Conservation (phyloP, 768 basidiomycete genomes). For the Punctularia strigosozonata region DNA sequence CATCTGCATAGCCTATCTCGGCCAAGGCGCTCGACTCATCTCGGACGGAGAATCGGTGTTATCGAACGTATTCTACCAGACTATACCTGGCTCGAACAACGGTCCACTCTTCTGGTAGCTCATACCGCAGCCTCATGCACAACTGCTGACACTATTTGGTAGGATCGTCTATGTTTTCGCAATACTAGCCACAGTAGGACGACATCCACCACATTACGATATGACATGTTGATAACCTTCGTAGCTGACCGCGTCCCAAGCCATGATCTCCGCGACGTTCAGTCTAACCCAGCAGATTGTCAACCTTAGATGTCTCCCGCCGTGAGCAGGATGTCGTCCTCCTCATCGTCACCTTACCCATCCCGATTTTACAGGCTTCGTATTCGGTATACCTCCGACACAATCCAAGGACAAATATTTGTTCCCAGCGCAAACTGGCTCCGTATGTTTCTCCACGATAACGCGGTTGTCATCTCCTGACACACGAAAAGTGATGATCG, state of each 20-base stretch:
- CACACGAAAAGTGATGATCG: slow-evolving; percentile 30
- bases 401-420: slow-evolving; percentile 53
- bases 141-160: neutral
- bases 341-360: neutral
- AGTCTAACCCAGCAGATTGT: slow-evolving; percentile 53
- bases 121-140: neutral
- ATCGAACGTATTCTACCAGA: slow-evolving; percentile 46
- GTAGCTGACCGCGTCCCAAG: slow-evolving; percentile 51
- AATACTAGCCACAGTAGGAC: slow-evolving; percentile 46
- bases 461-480: neutral
- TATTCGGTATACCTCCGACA: slow-evolving; percentile 50
- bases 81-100: slow-evolving; percentile 45
- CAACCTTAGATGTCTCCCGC: slow-evolving; percentile 45
- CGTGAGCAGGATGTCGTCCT: slow-evolving; percentile 15
- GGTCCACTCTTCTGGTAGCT: slow-evolving; percentile 50
- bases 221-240: neutral
- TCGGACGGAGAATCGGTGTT: slow-evolving; percentile 35
- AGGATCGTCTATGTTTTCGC: slow-evolving; percentile 56
- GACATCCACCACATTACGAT: neutral
- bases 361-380: slow-evolving; percentile 20
- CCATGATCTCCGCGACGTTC: slow-evolving; percentile 61
- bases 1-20: slow-evolving; percentile 54
- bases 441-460: slow-evolving; percentile 18
- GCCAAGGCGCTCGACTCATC: slow-evolving; percentile 57
- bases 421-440: slow-evolving; percentile 53